A percentile compares a stretch with the other conserved stretches of the same genome.
Evolutionary conservation across 805 yeast species (phyloP).

Genomic region (Zygotorulaspora danielsina): DNA sequence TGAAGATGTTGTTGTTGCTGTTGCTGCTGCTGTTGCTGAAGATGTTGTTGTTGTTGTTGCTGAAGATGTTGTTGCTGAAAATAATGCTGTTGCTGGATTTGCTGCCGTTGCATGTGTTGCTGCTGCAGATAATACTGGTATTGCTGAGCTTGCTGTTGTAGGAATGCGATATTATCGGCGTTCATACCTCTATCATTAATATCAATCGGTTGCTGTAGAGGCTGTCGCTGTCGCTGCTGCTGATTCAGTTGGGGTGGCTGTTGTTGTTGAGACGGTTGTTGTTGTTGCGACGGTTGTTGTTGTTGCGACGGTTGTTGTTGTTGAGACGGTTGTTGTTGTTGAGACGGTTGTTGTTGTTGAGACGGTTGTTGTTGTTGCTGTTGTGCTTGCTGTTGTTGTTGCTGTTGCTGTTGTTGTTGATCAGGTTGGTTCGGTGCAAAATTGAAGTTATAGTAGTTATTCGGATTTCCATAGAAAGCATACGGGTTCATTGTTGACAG

Average conservation of each 20-base stretch:
- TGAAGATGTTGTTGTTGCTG: constrained; percentile 8
- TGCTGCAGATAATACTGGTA: constrained; percentile 11
- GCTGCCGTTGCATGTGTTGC: constrained; percentile 14
- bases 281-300: too few species aligned
- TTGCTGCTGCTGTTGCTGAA: constrained; percentile 7
- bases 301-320: too few species aligned
- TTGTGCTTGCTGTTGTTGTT: not conserved
- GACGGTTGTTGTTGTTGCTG: constrained; percentile 4
- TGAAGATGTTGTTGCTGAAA: constrained; percentile 2
- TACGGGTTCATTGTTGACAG: not conserved
- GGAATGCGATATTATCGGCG: not conserved
- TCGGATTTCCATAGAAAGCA: not conserved
- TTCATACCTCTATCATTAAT: not conserved
- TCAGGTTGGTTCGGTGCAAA: not conserved
- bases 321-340: too few species aligned
- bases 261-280: too few species aligned
- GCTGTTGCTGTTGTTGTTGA: constrained; percentile 3
- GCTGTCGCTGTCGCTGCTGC: too few species aligned
- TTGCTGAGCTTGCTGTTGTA: constrained; percentile 5
- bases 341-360: too few species aligned
- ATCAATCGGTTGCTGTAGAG: not conserved
- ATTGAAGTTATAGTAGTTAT: not conserved
- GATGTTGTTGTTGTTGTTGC: constrained; percentile 7
- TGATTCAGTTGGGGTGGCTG: too few species aligned
- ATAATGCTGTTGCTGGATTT: constrained; percentile 1